Base-by-base conservation (phyloP, 139 green algal species). In the Chlamydomonas eustigma region DNA sequence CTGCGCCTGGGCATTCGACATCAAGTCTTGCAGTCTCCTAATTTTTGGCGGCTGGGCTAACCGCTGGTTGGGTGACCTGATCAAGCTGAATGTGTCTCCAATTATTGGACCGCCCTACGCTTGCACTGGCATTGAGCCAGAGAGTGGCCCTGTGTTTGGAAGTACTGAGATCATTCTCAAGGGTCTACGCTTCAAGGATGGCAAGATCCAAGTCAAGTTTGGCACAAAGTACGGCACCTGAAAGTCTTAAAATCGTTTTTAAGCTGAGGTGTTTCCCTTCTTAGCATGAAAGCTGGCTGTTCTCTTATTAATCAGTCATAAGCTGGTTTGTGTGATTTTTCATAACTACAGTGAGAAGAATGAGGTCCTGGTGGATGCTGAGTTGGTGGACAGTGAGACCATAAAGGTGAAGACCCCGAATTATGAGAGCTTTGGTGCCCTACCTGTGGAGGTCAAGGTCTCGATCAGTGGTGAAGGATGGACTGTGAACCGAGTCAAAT, bases 101-200 rank as follows among this genome's bases (percentile, higher is more conserved):
- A 93, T 97, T 84, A 93, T 97, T 63, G 92, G 92, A n/a, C 92
- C 92, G 8, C 91, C 91, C 2, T 97, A 97, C 50, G 92, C 92
- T n/a, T 94, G 88, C 80, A 91, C 85, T 35, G 76, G 77, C 68
- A 86, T 92, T 36, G 64, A 80, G 38, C 92, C 91, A 8, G 77
- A 87, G 67, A 83, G 88, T 35, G 92, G 92, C 30, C 91, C 92
- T 3, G 92, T 97, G 73, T 94, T 92, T 79, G 92, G 92, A 36
- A 86, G 86, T 37, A 92, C 88, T 8, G 88, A 93, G 78, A 83
- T 97, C 44, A 86, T 77, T 31, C 82, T 95, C 74, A 87, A 84
- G 37, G 92, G 92, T 70, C 83, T 97, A 37, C 83, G 88, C 50
- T 95, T 97, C 87, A 87, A 82, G 64, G 78, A 88, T 8, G 87